Conservation (phyloP, 345 rosid species). For the Citrus trifoliata region DNA sequence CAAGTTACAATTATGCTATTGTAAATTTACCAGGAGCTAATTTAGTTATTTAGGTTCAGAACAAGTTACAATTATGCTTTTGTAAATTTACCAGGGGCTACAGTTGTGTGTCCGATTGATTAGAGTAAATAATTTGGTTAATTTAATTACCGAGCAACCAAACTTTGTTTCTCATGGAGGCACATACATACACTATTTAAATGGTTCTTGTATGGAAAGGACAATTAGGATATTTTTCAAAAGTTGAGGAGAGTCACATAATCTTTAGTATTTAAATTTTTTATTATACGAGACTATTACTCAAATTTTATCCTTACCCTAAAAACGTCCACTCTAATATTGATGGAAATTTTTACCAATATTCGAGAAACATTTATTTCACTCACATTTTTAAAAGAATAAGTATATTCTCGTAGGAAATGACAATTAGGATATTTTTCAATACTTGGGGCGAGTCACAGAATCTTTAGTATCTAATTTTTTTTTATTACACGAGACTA, state of each 20-base stretch:
- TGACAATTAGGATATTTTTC: neutral
- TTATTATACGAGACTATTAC: too few relatives aligned
- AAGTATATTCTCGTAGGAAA: too few relatives aligned
- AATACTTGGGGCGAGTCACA: neutral
- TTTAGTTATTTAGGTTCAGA: too few relatives aligned
- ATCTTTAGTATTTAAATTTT: neutral
- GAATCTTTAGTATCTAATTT: neutral
- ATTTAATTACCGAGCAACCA: too few relatives aligned
- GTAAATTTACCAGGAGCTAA: neutral
- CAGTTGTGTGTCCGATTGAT: neutral
- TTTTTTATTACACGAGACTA: too few relatives aligned
- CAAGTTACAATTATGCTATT: neutral
- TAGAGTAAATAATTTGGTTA: neutral
- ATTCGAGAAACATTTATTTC: fast-evolving
- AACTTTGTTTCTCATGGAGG: too few relatives aligned
- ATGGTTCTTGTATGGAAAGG: neutral
- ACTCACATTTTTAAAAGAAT: fast-evolving
- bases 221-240: neutral
- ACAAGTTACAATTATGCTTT: neutral
- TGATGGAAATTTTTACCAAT: too few relatives aligned
- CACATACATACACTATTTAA: too few relatives aligned
- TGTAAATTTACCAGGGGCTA: neutral
- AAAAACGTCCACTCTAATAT: too few relatives aligned
- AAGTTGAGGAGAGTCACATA: neutral
- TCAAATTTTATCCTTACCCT: too few relatives aligned